A percentile compares a stretch with the other conserved stretches of the same genome.
phyloP scores from a whole-genome alignment of 768 basidiomycete species.

The Multifurca ochricompacta region DNA sequence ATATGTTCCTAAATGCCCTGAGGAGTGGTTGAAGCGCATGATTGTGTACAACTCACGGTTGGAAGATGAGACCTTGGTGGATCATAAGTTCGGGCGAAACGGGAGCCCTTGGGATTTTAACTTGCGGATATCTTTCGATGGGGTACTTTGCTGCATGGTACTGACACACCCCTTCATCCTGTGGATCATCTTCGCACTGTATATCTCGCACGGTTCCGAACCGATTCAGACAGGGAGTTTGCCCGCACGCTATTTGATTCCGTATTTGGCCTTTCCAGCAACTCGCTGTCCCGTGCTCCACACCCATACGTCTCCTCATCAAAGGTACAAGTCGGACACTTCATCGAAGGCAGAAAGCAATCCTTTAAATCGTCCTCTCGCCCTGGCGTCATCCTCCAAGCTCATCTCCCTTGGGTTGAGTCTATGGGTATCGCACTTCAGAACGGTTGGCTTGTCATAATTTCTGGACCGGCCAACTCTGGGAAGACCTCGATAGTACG shows the following conservation, averaged over 20 bases:
- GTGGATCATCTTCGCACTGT: constrained; percentile 57
- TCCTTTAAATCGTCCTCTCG: constrained; percentile 31
- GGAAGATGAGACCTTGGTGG: constrained; percentile 55
- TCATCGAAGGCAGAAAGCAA: constrained; percentile 31
- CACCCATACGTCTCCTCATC: constrained; percentile 39
- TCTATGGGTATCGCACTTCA: constrained; percentile 65
- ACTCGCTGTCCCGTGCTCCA: constrained; percentile 26
- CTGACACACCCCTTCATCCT: constrained; percentile 38
- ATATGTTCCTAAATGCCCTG: constrained; percentile 55
- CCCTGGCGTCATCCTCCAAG: constrained; percentile 47
- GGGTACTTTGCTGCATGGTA: constrained; percentile 48
- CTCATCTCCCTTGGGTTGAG: constrained; percentile 60
- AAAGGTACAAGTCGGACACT: constrained; percentile 61
- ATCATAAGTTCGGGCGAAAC: constrained; percentile 61
- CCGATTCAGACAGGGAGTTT: constrained; percentile 48
- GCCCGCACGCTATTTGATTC: constrained; percentile 49
- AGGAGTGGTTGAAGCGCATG: constrained; percentile 57
- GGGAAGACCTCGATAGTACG: constrained; percentile 79
- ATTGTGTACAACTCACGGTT: constrained; percentile 73
- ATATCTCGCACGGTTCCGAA: constrained; percentile 85
- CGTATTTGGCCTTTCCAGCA: constrained; percentile 34
- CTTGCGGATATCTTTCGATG: constrained; percentile 90
- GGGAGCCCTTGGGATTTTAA: constrained; percentile 99
- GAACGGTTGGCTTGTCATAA: constrained; percentile 81
- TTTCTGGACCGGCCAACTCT: constrained; percentile 63